Conservation (phyloP, 768 basidiomycete genomes). For the Tricholomella constricta region DNA sequence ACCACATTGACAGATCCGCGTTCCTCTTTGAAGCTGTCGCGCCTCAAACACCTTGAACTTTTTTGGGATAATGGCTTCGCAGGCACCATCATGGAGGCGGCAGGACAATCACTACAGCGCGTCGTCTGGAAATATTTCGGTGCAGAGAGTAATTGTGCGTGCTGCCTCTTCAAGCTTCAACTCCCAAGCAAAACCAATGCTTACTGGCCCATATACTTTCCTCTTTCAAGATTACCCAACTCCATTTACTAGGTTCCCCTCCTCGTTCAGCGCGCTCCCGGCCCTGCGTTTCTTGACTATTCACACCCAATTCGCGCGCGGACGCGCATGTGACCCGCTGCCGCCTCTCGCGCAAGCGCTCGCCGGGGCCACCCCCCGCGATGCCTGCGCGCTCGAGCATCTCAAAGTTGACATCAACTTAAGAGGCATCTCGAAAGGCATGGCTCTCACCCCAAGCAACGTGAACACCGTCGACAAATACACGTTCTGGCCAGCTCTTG, state of each 20-base stretch:
- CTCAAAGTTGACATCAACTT: no score
- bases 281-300: background rate
- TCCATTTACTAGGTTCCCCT: slow-evolving; percentile 1
- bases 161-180: no score
- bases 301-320: slow-evolving; percentile 5
- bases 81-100: no score
- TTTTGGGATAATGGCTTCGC: background rate
- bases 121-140: slow-evolving; percentile 4
- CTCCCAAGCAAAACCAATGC: no score
- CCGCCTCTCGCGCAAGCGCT: slow-evolving; percentile 2
- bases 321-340: slow-evolving; percentile 5
- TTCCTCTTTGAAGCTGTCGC: no score
- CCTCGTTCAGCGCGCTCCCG: no score
- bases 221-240: background rate
- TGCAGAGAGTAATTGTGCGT: slow-evolving; percentile 1
- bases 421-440: no score
- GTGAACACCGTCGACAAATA: no score
- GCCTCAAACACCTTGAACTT: background rate
- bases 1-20: background rate
- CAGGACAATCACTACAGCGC: background rate
- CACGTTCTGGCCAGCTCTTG: no score
- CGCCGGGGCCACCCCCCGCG: no score
- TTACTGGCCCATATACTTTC: background rate
- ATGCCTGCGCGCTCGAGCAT: no score
- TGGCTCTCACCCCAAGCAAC: no score